phyloP scores from a whole-genome alignment of 371 early-diverging fungal genomes.

The Mortierella sp. region DNA sequence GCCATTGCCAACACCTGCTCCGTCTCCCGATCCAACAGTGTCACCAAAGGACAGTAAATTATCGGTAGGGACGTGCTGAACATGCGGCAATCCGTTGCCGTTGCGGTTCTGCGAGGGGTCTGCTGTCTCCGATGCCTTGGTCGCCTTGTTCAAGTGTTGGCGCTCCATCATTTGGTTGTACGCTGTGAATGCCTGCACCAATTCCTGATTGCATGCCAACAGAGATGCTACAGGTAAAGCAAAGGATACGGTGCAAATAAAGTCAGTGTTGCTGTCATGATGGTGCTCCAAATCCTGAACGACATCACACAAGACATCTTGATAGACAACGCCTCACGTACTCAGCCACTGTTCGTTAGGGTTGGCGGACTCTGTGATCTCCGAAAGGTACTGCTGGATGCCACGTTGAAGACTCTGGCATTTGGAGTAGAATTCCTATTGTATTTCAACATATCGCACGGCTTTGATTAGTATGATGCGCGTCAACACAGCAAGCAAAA shows the following conservation, averaged over 20 bases:
- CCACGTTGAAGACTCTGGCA: slow-evolving; percentile 52
- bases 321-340: slow-evolving; percentile 16
- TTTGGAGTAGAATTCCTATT: slow-evolving; percentile 59
- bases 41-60: slow-evolving; percentile 42
- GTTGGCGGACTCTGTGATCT: slow-evolving; percentile 55
- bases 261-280: neutral
- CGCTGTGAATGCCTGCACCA: slow-evolving; percentile 56
- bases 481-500: neutral
- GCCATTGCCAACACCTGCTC: slow-evolving; percentile 25
- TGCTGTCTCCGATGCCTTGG: slow-evolving; percentile 38
- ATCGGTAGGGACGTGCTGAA: slow-evolving; percentile 9
- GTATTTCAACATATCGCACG: neutral
- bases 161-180: slow-evolving; percentile 62
- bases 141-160: slow-evolving; percentile 44
- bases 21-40: slow-evolving; percentile 2
- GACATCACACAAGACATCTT: neutral
- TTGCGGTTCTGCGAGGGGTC: slow-evolving; percentile 20
- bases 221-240: slow-evolving; percentile 40
- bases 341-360: slow-evolving; percentile 60
- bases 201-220: slow-evolving; percentile 58
- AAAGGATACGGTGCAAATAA: neutral
- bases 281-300: neutral
- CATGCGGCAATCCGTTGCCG: slow-evolving; percentile 3
- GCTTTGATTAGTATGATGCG: neutral
- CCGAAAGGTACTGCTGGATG: slow-evolving; percentile 55